Evolutionary conservation across 768 basidiomycete genomes (phyloP), one percentile per base, ranked within the genome.

Genomic region (Agrocybe pediades): DNA sequence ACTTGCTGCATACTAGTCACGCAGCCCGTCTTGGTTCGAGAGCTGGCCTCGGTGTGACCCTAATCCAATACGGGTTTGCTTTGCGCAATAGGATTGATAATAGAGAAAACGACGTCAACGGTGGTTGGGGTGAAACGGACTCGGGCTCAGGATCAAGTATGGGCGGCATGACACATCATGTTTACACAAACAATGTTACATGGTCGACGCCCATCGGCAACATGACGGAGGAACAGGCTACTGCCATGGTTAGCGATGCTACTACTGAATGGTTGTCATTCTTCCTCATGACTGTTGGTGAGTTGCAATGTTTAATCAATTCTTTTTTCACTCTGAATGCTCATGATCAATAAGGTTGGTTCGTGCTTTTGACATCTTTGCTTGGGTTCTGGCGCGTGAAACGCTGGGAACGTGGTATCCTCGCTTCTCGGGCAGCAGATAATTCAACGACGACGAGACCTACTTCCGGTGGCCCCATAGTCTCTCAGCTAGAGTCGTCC

Each of bases 211-310:
- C 63, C 11, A 55, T 51, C 21, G 51, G 50, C 23, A 65, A 65
- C 40, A 46, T 69, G 24, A 68, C 75, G 17, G 68, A 74, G 19
- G 77, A 74, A 43, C 76, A 81, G 50, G 65, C 69, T 15, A 68
- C 63, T 33, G 57, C 69, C 19, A 47, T 80, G 17, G 69, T 84
- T 4, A 74, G 76, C n/a, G 82, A 88, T 68, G 80, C 86, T 20
- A 91, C 94, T 0, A 88, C 89, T 20, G 95, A 98, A 66, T 98
- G 93, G 93, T 74, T 98, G 46, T 92, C 92, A 15, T 98, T 98
- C 75, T 84, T 95, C 73, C 72, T 98, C 60, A 97, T 98, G 92
- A 92, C 88, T 29, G 74, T 93, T 44, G 86, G 86, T 86, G 57
- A 39, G 84, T 73, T 24, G 23, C 26, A 45, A 43, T 50, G 33